Base-by-base conservation (phyloP, 148 eudicot genomes). In the Chenopodium suecicum region DNA sequence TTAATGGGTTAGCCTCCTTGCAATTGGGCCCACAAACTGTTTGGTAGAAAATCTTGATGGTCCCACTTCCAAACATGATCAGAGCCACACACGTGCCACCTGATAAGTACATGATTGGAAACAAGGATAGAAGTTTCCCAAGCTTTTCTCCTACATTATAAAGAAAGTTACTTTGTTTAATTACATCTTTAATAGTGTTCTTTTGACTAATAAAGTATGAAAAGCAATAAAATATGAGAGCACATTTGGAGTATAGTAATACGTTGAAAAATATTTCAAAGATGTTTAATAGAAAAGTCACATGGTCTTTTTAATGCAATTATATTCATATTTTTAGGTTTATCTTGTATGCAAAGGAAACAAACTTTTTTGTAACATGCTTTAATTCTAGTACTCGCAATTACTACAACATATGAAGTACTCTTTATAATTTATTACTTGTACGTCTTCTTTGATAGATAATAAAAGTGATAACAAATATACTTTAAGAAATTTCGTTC, bases 71-170 rank as follows among this genome's bases (percentile, higher is more conserved):
- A 54, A 91, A 79, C 86, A 93, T 90, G 64, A 95, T 91, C 7
- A 95, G 84, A 22, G 88, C 83, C 9, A 90, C 92, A 63, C 98
- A 95, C 2, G 97, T 93, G 27, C 95, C 98, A 22, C 98, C 93
- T 34, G 98, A 91, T 75, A 93, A 84, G 84, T 95, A 95, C 90
- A 91, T 91, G 25, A 91, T 90, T 23, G 98, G 97, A 70, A 95
- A 83, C 58, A 95, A 84, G 25, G 90, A 85, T 73, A 91, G 78
- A 29, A 95, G 0, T 81, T 95, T 93, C 70, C 98, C 98, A 44
- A 62, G 69, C 85, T 79, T 91, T 81, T 93, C 89, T 62, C 98
- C 98, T 93, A 81, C 79, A 82, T 73, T 37, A 27, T 52, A n/a
- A 25, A 20, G 66, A 4, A 62, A 72, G 54, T n/a, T 72, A n/a